phyloP scores from a whole-genome alignment of 1,284 basidiomycete genomes.

The Ustilago vetiveriae region DNA sequence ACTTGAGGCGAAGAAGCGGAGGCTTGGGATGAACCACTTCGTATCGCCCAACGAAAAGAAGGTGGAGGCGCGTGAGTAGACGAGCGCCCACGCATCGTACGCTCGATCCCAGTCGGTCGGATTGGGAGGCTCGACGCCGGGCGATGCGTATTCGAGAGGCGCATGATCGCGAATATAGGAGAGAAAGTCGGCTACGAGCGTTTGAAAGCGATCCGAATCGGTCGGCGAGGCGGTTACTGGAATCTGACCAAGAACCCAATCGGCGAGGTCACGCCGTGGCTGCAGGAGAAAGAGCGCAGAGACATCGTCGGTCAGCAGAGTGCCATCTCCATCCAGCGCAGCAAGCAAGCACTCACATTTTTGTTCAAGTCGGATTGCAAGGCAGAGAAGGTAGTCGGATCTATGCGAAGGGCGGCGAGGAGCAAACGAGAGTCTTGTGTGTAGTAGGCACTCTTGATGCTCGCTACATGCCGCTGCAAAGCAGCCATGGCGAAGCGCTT shows the following conservation, averaged over 20 bases:
- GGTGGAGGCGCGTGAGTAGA: constrained; percentile 58
- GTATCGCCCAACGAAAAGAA: constrained; percentile 64
- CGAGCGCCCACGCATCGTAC: constrained; percentile 55
- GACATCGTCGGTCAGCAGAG: no score
- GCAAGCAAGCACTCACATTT: constrained; percentile 24
- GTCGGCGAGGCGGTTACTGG: constrained; percentile 27
- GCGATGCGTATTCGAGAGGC: constrained; percentile 17
- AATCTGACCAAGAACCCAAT: constrained; percentile 29
- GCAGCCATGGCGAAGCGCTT: constrained; percentile 21
- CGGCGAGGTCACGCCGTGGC: constrained; percentile 31
- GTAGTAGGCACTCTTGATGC: constrained; percentile 37
- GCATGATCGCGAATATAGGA: constrained; percentile 39
- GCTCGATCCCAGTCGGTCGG: constrained; percentile 32
- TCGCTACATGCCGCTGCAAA: constrained; percentile 37
- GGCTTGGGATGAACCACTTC: constrained; percentile 61
- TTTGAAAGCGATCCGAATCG: constrained; percentile 47
- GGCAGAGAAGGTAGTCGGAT: constrained; percentile 26
- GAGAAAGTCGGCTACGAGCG: constrained; percentile 41
- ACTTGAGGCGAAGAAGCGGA: constrained; percentile 49
- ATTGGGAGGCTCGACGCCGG: constrained; percentile 2
- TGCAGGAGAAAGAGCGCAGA: background rate
- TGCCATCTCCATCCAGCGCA: no score
- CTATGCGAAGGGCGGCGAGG: constrained; percentile 26
- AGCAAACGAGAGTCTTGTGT: constrained; percentile 22
- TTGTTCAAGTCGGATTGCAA: constrained; percentile 30